phyloP scores from a whole-genome alignment of 1,284 basidiomycete genomes.

The Cutaneotrichosporon mucoides region DNA sequence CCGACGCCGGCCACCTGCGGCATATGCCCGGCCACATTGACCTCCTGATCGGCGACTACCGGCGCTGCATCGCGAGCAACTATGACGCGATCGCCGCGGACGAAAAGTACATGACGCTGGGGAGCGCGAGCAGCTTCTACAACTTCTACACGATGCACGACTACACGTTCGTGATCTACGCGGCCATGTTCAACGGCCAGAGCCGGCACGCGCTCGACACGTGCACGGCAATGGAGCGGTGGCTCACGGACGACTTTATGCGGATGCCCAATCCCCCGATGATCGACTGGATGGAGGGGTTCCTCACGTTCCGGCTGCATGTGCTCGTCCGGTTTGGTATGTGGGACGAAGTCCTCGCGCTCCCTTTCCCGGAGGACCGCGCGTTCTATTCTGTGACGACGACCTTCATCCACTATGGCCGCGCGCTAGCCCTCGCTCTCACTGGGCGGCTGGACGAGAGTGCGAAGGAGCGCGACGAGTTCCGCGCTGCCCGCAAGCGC shows the following conservation, averaged over 20 bases:
- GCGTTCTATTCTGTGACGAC: conserved; percentile 33
- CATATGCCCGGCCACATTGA: conserved; percentile 47
- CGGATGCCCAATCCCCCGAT: conserved; percentile 25
- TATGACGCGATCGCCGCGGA: conserved; percentile 31
- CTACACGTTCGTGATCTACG: conserved; percentile 38
- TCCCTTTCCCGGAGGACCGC: conserved; percentile 25
- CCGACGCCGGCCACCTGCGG: conserved; percentile 39
- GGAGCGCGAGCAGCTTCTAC: conserved; percentile 28
- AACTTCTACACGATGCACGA: conserved; percentile 42
- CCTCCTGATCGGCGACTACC: conserved; percentile 42
- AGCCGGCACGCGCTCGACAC: conserved; percentile 26
- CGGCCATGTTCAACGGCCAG: conserved; percentile 42
- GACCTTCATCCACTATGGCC: conserved; percentile 34
- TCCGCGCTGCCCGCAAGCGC: conserved; percentile 16
- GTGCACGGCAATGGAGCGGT: conserved; percentile 33
- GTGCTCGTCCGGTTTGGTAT: conserved; percentile 41
- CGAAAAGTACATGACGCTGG: conserved; percentile 28
- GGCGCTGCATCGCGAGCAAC: conserved; percentile 33
- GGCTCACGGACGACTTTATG: conserved; percentile 27
- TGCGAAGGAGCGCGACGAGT: conserved; percentile 18
- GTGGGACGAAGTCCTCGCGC: conserved; percentile 37
- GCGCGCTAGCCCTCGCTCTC: conserved; percentile 32
- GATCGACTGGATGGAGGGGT: conserved; percentile 38
- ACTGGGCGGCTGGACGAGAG: conserved; percentile 24
- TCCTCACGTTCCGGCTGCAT: conserved; percentile 28